A percentile compares a stretch with the other conserved stretches of the same genome.
These are phyloP conservation scores for Phaseolus lunatus DNA, from an alignment of 306 rosid species.

Conservation along the genomic window DNA sequence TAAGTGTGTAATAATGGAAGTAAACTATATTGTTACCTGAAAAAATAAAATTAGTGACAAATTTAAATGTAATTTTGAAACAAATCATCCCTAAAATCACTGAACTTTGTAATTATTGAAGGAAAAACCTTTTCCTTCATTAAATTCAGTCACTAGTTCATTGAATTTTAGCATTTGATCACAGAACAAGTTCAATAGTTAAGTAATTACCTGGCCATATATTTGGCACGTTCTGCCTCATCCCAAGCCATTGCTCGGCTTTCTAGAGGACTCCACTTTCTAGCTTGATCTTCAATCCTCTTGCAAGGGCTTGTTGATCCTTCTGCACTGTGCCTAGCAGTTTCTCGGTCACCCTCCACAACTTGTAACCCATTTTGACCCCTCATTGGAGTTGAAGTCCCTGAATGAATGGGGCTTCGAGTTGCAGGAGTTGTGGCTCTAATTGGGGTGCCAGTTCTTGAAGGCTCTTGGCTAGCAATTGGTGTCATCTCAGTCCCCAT, in stretches of 20 bases:
- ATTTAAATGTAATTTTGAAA: neutral
- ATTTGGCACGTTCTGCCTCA: constrained; percentile 94
- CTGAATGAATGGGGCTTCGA: constrained; percentile 79
- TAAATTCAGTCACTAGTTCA: too few relatives aligned
- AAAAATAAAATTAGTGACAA: neutral
- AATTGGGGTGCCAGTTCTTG: constrained; percentile 89
- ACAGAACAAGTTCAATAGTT: neutral
- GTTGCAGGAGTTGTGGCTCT: constrained; percentile 78
- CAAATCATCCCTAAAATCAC: neutral
- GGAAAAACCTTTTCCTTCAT: neutral
- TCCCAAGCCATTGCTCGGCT: constrained; percentile 93
- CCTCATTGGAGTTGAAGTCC: constrained; percentile 76
- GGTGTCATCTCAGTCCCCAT: constrained; percentile 99
- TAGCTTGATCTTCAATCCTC: constrained; percentile 58
- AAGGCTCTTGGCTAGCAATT: constrained; percentile 90
- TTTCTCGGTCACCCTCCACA: constrained; percentile 46
- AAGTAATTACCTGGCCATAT: constrained; percentile 75
- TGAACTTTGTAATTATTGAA: neutral
- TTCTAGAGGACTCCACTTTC: constrained; percentile 68
- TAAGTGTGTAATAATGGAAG: neutral
- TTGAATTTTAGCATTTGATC: too few relatives aligned
- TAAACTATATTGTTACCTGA: neutral
- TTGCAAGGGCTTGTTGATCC: constrained; percentile 53
- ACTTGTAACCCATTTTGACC: constrained; percentile 57
- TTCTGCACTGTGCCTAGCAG: constrained; percentile 53